Evolutionary conservation across 2,329 filamentous ascomycete species (phyloP).

Genomic region (Karstenula rhodostoma): DNA sequence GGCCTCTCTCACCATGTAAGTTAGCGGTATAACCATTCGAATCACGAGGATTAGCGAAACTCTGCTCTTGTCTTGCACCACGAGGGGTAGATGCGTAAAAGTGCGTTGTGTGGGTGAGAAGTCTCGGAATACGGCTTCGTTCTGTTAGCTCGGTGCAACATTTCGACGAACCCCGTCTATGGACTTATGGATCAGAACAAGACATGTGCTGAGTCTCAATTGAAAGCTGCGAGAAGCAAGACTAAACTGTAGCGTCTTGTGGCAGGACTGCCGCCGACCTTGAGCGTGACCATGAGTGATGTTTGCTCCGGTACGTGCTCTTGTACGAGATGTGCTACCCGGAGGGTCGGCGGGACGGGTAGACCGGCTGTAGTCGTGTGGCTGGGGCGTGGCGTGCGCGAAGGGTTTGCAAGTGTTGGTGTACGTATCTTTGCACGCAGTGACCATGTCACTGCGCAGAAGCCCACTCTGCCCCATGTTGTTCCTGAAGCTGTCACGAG

Average conservation of each 20-base stretch:
- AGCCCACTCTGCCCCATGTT: not conserved
- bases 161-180: not conserved
- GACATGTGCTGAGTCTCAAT: not conserved
- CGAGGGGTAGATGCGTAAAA: not conserved
- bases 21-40: not conserved
- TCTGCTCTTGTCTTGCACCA: not conserved
- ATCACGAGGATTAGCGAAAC: not conserved
- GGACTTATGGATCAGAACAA: not conserved
- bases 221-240: too few relatives aligned
- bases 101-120: not conserved
- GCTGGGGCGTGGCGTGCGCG: constrained; percentile 12
- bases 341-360: constrained; percentile 17
- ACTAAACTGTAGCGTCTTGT: not conserved
- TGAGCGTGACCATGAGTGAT: not conserved
- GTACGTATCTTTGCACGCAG: constrained; percentile 3
- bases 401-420: constrained; percentile 4
- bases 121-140: not conserved
- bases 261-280: not conserved
- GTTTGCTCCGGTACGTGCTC: not conserved
- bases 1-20: not conserved
- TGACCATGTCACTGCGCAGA: not conserved
- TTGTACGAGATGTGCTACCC: constrained; percentile 2
- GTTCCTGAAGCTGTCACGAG: constrained; percentile 4
- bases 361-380: constrained; percentile 14
- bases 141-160: not conserved